Conservation (phyloP, 2,329 filamentous ascomycete genomes). For the Trichocomaceae sp. region DNA sequence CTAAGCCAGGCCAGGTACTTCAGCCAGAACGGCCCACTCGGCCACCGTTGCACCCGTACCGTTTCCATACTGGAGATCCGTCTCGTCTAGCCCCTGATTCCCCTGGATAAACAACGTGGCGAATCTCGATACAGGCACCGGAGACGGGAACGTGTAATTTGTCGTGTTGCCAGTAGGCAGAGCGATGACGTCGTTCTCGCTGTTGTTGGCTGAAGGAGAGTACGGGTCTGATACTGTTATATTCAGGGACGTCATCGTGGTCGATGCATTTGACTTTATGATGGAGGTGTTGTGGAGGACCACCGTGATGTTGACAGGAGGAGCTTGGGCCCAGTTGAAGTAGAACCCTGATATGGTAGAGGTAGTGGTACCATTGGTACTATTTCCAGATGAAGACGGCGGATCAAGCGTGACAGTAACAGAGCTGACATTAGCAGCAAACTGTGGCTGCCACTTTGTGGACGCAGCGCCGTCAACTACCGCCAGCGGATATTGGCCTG, state of each 20-base stretch:
- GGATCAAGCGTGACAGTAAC: conserved; percentile 51
- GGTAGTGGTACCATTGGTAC: conserved; percentile 18
- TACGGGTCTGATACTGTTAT: conserved; percentile 33
- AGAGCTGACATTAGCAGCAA: conserved; percentile 45
- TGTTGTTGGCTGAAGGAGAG: conserved; percentile 20
- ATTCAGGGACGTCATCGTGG: not conserved
- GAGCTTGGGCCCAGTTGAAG: conserved; percentile 56
- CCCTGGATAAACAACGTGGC: conserved; percentile 41
- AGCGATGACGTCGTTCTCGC: conserved; percentile 29
- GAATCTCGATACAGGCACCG: conserved; percentile 32
- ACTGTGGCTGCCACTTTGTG: conserved; percentile 60
- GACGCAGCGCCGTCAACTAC: conserved; percentile 60
- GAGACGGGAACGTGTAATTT: conserved; percentile 27
- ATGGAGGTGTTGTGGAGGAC: conserved; percentile 47
- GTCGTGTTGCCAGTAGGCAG: conserved; percentile 39
- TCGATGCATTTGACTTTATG: conserved; percentile 24
- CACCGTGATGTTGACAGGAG: conserved; percentile 49
- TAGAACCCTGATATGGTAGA: conserved; percentile 38
- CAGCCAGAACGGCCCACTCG: conserved; percentile 41
- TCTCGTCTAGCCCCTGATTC: conserved; percentile 33
- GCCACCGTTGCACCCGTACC: conserved; percentile 42
- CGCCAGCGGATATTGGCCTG: conserved; percentile 63
- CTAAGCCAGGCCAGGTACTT: not conserved
- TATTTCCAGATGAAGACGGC: conserved; percentile 21
- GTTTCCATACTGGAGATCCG: conserved; percentile 26